These are phyloP conservation scores for Syzygium malaccense DNA, from an alignment of 441 rosid genomes.

Conservation along the genomic window DNA sequence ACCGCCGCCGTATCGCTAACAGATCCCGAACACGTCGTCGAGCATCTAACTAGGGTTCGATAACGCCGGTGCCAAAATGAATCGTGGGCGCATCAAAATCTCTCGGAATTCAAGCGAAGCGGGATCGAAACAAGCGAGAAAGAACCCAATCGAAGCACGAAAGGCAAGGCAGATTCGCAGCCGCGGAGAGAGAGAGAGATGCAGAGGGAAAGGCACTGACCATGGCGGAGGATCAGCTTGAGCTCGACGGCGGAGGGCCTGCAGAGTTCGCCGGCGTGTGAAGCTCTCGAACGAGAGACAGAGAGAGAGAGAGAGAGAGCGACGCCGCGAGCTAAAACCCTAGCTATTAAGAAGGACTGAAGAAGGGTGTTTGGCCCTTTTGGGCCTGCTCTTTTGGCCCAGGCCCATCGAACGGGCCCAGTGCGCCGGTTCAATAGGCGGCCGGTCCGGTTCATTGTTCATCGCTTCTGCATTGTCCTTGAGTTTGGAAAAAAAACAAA, in stretches of 20 bases:
- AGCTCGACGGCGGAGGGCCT: neutral
- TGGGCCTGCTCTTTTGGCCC: neutral
- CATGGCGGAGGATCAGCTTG: neutral
- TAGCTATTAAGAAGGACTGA: neutral
- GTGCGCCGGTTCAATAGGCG: neutral
- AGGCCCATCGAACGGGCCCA: neutral
- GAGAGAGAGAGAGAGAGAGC: neutral
- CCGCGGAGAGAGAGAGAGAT: neutral
- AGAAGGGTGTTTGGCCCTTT: neutral
- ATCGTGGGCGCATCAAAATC: neutral
- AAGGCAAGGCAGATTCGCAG: neutral
- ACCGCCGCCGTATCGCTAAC: neutral
- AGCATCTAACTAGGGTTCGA: neutral
- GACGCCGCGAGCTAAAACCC: neutral
- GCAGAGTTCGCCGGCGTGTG: neutral
- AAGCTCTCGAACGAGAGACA: neutral
- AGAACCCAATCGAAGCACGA: neutral
- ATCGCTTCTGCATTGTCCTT: neutral
- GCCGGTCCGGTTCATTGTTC: neutral
- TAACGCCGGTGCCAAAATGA: neutral
- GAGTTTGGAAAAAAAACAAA: neutral
- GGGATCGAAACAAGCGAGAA: neutral
- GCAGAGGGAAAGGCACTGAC: neutral
- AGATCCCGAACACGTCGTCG: neutral
- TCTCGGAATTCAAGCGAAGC: neutral